A percentile compares a stretch with the other conserved stretches of the same genome.
These are phyloP conservation scores for Prunus mira DNA, from an alignment of 306 rosid species.

Conservation along the genomic window DNA sequence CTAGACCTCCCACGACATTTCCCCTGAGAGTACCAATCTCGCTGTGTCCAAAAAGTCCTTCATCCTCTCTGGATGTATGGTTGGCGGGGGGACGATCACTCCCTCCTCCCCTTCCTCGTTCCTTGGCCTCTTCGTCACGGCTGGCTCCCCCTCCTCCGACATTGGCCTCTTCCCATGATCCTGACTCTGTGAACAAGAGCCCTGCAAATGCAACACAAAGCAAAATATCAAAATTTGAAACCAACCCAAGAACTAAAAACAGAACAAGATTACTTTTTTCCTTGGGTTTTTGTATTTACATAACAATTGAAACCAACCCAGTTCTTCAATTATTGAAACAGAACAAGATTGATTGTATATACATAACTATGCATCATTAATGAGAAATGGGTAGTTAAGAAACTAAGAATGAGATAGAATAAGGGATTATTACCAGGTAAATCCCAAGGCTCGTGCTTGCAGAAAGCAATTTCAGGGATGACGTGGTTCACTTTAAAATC, in stretches of 20 bases:
- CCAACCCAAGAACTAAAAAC: not conserved
- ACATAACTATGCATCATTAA: not conserved
- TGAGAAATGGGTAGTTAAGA: not conserved
- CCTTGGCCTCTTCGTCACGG: too few species aligned
- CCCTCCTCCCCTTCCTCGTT: too few species aligned
- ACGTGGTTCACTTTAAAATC: not conserved
- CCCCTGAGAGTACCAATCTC: too few species aligned
- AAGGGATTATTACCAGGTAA: slow-evolving; percentile 35
- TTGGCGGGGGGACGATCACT: too few species aligned
- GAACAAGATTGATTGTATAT: not conserved
- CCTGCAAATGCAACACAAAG: slow-evolving; percentile 11
- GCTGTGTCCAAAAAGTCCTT: too few species aligned
- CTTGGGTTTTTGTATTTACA: too few species aligned
- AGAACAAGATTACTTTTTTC: not conserved
- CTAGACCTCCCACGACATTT: too few species aligned
- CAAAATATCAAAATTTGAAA: not conserved
- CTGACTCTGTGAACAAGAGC: slow-evolving; percentile 14
- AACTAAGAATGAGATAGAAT: not conserved
- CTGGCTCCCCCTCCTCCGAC: too few species aligned
- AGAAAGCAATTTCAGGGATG: slow-evolving; percentile 43
- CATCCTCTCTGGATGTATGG: too few species aligned
- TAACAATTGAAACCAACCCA: not conserved
- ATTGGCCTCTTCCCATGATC: too few species aligned
- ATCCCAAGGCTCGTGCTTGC: slow-evolving; percentile 51
- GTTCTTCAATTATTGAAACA: not conserved